Evolutionary conservation across 208 protist genomes (phyloP).

Genomic region (Phytomonas sp.): DNA sequence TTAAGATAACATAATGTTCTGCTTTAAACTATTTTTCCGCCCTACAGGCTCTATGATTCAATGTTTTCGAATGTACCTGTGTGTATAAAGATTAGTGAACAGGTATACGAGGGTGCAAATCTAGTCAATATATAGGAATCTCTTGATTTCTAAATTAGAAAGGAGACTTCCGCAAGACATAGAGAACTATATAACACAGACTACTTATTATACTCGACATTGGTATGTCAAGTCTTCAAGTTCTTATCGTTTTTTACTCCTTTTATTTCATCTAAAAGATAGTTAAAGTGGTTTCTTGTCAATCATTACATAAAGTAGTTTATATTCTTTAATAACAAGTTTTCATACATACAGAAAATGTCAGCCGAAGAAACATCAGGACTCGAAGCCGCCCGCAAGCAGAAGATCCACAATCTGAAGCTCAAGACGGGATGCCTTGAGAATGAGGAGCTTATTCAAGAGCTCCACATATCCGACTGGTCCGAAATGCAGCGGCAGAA

Average conservation of each 20-base stretch:
- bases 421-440: slow-evolving; percentile 73
- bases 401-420: slow-evolving; percentile 85
- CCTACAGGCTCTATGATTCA: neutral
- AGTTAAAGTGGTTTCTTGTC: neutral
- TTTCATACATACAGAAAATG: slow-evolving; percentile 18
- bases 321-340: slow-evolving; percentile 11
- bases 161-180: neutral
- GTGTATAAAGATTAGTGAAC: neutral
- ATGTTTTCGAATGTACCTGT: neutral
- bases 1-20: slow-evolving; percentile 1
- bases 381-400: slow-evolving; percentile 78
- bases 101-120: neutral
- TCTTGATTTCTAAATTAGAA: neutral
- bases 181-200: neutral
- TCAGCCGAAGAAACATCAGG: slow-evolving; percentile 58
- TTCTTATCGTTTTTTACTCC: neutral
- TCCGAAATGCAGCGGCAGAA: slow-evolving; percentile 75
- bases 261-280: neutral
- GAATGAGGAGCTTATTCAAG: slow-evolving; percentile 77
- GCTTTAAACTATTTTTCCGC: slow-evolving; percentile 5
- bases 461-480: slow-evolving; percentile 81
- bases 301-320: slow-evolving; percentile 1
- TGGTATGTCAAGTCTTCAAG: neutral
- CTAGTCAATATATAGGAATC: neutral
- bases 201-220: neutral